Evolutionary conservation across 2,329 filamentous ascomycete species (phyloP).

Genomic region (Penicillium sp.): DNA sequence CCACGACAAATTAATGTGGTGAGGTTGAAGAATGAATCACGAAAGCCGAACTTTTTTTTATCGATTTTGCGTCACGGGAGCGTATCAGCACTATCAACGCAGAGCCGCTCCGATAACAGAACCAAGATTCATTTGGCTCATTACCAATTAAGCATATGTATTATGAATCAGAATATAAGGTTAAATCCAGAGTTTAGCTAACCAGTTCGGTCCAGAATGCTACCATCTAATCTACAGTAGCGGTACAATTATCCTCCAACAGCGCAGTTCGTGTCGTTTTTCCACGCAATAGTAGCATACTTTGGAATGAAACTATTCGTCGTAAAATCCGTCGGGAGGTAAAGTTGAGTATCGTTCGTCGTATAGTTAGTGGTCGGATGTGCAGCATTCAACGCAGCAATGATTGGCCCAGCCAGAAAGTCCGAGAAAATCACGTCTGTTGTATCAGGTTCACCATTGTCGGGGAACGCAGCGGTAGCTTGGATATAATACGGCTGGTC

Average conservation of each 20-base stretch:
- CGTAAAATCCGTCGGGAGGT: constrained; percentile 7
- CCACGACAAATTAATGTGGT: background rate
- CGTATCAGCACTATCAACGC: background rate
- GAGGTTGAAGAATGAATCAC: background rate
- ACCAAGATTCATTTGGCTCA: background rate
- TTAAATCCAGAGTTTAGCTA: too few relatives aligned
- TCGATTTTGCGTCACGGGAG: background rate
- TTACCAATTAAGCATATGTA: too few relatives aligned
- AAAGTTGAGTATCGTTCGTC: background rate
- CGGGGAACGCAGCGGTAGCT: constrained; percentile 5
- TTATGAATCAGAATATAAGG: too few relatives aligned
- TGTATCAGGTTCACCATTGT: background rate
- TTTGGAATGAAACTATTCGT: constrained; percentile 4
- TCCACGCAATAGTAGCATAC: constrained; percentile 3
- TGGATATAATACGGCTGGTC: constrained; percentile 1
- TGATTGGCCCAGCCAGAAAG: constrained; percentile 4
- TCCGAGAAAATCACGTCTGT: constrained; percentile 8
- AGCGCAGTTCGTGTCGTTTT: background rate
- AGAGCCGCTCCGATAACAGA: background rate
- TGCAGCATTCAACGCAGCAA: constrained; percentile 3
- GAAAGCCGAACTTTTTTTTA: background rate
- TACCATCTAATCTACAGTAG: background rate
- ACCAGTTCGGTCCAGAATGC: too few relatives aligned
- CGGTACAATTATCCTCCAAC: background rate
- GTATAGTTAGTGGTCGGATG: constrained; percentile 1